Conservation (phyloP, 163 green algal genomes). For the Prototheca wickerhamii region DNA sequence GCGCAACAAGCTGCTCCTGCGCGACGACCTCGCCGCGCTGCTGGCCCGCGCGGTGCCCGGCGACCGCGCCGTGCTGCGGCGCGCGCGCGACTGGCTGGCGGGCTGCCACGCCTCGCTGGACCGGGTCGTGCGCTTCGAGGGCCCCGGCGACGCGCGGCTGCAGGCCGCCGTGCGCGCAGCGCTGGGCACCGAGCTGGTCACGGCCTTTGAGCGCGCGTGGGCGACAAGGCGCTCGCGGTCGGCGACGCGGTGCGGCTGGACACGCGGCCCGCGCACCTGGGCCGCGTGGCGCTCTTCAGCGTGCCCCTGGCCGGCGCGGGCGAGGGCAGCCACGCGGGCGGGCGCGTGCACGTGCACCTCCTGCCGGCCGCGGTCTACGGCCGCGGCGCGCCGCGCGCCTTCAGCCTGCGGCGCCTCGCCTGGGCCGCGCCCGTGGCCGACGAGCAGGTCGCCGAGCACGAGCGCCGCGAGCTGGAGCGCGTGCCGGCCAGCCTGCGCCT, state of each 20-base stretch:
- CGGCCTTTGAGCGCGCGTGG: slow-evolving; percentile 47
- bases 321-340: slow-evolving; percentile 36
- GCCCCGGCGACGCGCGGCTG: slow-evolving; percentile 22
- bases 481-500: slow-evolving; percentile 25
- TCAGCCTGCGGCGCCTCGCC: slow-evolving; percentile 53
- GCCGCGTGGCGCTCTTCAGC: slow-evolving; percentile 45
- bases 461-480: slow-evolving; percentile 36
- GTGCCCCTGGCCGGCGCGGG: slow-evolving; percentile 22
- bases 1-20: slow-evolving; percentile 67
- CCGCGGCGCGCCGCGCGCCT: slow-evolving; percentile 18
- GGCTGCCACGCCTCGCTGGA: slow-evolving; percentile 58
- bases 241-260: slow-evolving; percentile 51
- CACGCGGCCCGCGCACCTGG: slow-evolving; percentile 46
- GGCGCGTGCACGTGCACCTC: slow-evolving; percentile 43
- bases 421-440: slow-evolving; percentile 22
- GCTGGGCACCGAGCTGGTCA: slow-evolving; percentile 46
- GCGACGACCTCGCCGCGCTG: slow-evolving; percentile 58
- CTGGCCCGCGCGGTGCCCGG: slow-evolving; percentile 35
- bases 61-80: slow-evolving; percentile 48
- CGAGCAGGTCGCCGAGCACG: slow-evolving; percentile 34
- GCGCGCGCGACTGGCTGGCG: slow-evolving; percentile 58
- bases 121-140: slow-evolving; percentile 50
- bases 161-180: slow-evolving; percentile 32
- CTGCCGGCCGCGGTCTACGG: slow-evolving; percentile 55
- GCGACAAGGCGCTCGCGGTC: slow-evolving; percentile 12